Conservation (phyloP, 345 rosid genomes). For the Citrus glauca region DNA sequence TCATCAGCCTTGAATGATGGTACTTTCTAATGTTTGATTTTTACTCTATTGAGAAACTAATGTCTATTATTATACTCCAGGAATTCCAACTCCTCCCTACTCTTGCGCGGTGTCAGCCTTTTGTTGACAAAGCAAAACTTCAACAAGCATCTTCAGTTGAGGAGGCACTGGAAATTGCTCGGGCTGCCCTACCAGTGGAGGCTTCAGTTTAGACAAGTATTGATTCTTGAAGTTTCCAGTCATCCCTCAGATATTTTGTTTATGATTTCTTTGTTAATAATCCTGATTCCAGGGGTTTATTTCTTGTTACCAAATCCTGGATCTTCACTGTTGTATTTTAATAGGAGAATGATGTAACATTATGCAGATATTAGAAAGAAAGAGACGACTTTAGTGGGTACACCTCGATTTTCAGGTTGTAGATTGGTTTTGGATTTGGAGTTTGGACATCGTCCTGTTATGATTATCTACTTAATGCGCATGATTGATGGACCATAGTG, state of each 20-base stretch:
- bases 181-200: conserved; percentile 33
- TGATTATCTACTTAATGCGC: not conserved
- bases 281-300: not conserved
- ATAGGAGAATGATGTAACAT: not conserved
- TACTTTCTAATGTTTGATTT: not conserved
- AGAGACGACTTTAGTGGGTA: not conserved
- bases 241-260: not conserved
- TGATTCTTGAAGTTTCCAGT: not conserved
- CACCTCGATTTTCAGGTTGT: not conserved
- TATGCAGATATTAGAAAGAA: not conserved
- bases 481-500: not conserved
- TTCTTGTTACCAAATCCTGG: not conserved
- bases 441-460: not conserved
- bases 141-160: conserved; percentile 80
- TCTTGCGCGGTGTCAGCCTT: conserved; percentile 82
- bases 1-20: not conserved
- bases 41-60: not conserved
- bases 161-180: conserved; percentile 74
- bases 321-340: not conserved
- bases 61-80: conserved; percentile 20
- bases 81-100: conserved; percentile 84
- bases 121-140: conserved; percentile 66
- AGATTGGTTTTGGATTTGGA: not conserved
- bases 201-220: conserved; percentile 21
- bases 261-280: not conserved